Evolutionary conservation across 805 yeast genomes (phyloP).

Genomic region (Ogataea chonburiensis): DNA sequence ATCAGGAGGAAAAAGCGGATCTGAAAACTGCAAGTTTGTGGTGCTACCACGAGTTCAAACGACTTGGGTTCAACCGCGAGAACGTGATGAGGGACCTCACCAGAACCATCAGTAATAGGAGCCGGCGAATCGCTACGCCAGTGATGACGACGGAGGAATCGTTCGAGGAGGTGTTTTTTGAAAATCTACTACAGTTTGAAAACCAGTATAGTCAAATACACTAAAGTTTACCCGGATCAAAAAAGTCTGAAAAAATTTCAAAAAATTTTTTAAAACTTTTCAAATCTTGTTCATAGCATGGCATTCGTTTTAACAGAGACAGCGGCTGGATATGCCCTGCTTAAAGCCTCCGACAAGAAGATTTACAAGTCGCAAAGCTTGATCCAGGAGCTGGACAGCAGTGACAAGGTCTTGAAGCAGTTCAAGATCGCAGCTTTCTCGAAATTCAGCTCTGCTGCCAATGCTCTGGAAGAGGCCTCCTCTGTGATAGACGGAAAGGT

Average conservation of each 20-base stretch:
- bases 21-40: conserved; percentile 22
- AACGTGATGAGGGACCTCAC: conserved; percentile 22
- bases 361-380: conserved; percentile 80
- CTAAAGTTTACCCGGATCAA: conserved; percentile 10
- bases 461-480: conserved; percentile 93
- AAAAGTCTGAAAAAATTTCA: conserved; percentile 12
- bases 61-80: conserved; percentile 16
- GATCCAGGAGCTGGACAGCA: conserved; percentile 72
- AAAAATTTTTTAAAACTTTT: conserved; percentile 15
- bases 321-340: conserved; percentile 97
- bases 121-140: conserved; percentile 7
- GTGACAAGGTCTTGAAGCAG: conserved; percentile 83
- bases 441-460: conserved; percentile 91
- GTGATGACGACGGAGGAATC: background rate
- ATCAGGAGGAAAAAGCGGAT: conserved; percentile 14
- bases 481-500: conserved; percentile 93
- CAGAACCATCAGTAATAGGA: conserved; percentile 17
- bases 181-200: conserved; percentile 8
- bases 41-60: conserved; percentile 22
- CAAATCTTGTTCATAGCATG: conserved; percentile 40
- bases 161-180: conserved; percentile 9
- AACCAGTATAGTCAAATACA: conserved; percentile 1
- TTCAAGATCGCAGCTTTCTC: conserved; percentile 95
- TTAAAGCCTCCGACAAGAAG: conserved; percentile 97
- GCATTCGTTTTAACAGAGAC: conserved; percentile 94